Evolutionary conservation across 2,329 filamentous ascomycete species (phyloP).

Genomic region (Xylaria digitata): DNA sequence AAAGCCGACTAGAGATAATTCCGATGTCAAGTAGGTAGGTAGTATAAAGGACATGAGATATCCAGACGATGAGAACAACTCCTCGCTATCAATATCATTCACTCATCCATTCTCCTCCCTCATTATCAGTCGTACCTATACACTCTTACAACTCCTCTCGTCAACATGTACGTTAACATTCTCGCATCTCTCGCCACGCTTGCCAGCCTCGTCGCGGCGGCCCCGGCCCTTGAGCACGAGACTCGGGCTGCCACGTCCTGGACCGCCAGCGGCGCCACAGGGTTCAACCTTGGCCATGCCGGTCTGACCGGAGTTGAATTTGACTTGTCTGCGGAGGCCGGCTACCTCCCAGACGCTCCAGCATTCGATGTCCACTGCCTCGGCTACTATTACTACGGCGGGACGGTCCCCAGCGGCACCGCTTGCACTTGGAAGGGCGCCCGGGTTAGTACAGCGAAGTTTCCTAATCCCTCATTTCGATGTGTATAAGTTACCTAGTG

Average conservation of each 20-base stretch:
- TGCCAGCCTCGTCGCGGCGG: conserved; percentile 16
- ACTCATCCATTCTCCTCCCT: neutral
- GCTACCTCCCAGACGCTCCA: conserved; percentile 7
- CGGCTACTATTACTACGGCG: conserved; percentile 1
- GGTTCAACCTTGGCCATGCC: neutral
- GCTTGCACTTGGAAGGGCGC: conserved; percentile 4
- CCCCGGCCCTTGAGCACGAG: conserved; percentile 5
- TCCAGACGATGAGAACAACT: neutral
- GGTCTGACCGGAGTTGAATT: neutral
- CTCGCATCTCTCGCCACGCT: conserved; percentile 12
- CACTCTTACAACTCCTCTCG: neutral
- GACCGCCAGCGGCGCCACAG: neutral
- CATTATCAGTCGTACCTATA: neutral
- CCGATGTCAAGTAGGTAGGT: too few relatives aligned
- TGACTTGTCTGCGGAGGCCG: conserved; percentile 1
- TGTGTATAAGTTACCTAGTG: too few relatives aligned
- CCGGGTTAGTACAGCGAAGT: too few relatives aligned
- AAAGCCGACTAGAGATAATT: neutral
- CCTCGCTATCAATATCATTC: neutral
- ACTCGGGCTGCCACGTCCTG: conserved; percentile 3
- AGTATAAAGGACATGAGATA: conserved; percentile 1
- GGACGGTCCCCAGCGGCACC: neutral
- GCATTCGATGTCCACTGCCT: conserved; percentile 11
- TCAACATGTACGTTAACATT: conserved; percentile 11
- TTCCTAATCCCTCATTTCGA: too few relatives aligned